A percentile compares a stretch with the other conserved stretches of the same genome.
Evolutionary conservation across 768 basidiomycete genomes (phyloP).

Genomic region (Udeniomyces megalosporus): DNA sequence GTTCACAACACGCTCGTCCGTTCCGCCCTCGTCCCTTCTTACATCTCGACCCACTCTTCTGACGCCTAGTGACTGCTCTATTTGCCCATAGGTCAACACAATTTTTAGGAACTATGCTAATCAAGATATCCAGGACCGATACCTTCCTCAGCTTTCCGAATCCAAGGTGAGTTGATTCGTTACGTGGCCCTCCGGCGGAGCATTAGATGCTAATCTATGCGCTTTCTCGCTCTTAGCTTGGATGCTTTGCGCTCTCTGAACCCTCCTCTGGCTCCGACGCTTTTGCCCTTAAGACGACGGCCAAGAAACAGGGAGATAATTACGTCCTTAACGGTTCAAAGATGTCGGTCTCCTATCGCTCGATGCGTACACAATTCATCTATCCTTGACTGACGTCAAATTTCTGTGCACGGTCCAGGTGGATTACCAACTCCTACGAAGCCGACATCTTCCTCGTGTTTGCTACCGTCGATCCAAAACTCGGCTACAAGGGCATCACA

Average conservation of each 20-base stretch:
- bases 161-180: constrained; percentile 41
- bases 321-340: constrained; percentile 93
- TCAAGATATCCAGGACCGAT: constrained; percentile 69
- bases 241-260: constrained; percentile 90
- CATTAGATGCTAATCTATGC: neutral
- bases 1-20: constrained; percentile 96
- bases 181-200: neutral
- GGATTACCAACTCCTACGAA: constrained; percentile 91
- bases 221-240: constrained; percentile 43
- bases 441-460: constrained; percentile 64
- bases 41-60: neutral
- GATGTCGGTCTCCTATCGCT: constrained; percentile 37
- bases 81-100: constrained; percentile 38
- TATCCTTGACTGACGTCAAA: neutral
- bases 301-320: constrained; percentile 52
- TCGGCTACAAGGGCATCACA: constrained; percentile 98
- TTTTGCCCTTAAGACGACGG: constrained; percentile 86
- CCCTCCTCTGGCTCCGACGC: constrained; percentile 88
- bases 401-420: constrained; percentile 28
- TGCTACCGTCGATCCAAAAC: constrained; percentile 72
- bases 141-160: constrained; percentile 65
- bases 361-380: neutral
- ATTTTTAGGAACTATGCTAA: constrained; percentile 74
- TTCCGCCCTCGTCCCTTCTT: neutral
- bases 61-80: too few relatives aligned